Conservation (phyloP, 2,329 filamentous ascomycete species). For the Xylaria sp. region DNA sequence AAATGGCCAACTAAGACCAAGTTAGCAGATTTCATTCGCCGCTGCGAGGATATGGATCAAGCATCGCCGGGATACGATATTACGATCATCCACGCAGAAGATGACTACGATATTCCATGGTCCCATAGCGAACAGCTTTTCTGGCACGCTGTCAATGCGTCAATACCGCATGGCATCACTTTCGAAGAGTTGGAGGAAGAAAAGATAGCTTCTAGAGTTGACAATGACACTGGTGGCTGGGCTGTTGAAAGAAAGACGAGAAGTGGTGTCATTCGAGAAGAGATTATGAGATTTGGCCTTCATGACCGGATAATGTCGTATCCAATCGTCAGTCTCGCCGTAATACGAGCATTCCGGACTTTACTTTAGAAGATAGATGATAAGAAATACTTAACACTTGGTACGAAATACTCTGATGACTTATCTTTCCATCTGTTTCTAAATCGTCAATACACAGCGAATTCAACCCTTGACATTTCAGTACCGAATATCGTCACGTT, state of each 20-base stretch:
- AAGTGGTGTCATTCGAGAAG: background rate
- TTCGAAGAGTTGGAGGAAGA: background rate
- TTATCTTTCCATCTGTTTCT: too few relatives aligned
- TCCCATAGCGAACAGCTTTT: background rate
- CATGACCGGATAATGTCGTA: background rate
- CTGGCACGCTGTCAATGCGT: background rate
- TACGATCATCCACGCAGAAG: background rate
- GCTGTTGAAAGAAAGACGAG: background rate
- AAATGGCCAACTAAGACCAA: conserved; percentile 64
- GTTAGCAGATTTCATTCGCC: conserved; percentile 58
- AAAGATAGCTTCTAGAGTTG: background rate
- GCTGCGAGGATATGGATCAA: conserved; percentile 47
- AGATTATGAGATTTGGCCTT: background rate
- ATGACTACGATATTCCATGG: background rate
- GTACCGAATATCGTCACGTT: too few relatives aligned
- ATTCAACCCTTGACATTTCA: too few relatives aligned
- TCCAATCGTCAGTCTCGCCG: background rate
- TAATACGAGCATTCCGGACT: background rate
- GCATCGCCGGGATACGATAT: background rate
- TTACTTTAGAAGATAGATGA: background rate
- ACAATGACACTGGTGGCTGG: background rate
- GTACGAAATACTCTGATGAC: too few relatives aligned
- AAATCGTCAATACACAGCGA: too few relatives aligned
- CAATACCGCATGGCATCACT: background rate
- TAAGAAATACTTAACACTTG: too few relatives aligned